These are phyloP conservation scores for Clarireedia homoeocarpa DNA, from an alignment of 2,329 filamentous ascomycete genomes.

Conservation along the genomic window DNA sequence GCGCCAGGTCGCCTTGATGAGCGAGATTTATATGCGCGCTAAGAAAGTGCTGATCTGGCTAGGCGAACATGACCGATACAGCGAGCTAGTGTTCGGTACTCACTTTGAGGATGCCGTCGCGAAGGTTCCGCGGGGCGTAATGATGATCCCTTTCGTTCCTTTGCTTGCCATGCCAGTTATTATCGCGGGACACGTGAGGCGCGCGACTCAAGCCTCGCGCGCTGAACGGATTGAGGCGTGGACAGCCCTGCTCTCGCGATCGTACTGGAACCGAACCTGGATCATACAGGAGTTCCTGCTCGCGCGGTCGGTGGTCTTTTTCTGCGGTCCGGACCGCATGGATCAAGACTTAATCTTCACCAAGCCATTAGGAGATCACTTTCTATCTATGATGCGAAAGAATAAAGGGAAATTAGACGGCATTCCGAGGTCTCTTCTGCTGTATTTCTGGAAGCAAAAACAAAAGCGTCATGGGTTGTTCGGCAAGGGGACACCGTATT, in stretches of 20 bases:
- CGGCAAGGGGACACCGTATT: background rate
- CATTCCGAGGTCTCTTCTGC: background rate
- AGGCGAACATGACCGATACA: constrained; percentile 3
- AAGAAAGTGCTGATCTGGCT: constrained; percentile 9
- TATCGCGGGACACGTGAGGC: background rate
- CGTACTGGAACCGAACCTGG: constrained; percentile 8
- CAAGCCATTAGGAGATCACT: constrained; percentile 1
- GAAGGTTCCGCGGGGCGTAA: background rate
- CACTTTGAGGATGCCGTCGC: background rate
- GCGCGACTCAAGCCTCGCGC: background rate
- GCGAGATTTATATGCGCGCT: constrained; percentile 5
- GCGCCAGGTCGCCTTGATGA: constrained; percentile 8
- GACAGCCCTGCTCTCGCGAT: constrained; percentile 4
- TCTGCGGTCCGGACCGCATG: constrained; percentile 1
- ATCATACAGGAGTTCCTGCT: constrained; percentile 9
- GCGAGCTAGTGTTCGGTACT: constrained; percentile 2
- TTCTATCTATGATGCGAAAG: background rate
- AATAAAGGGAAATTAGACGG: constrained; percentile 1
- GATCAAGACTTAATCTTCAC: background rate
- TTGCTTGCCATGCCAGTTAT: background rate
- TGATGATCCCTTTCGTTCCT: background rate
- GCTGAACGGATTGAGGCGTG: background rate
- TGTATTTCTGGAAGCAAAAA: background rate
- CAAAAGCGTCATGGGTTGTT: constrained; percentile 2
- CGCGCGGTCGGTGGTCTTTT: background rate